These are phyloP conservation scores for Globisporangium spinosum DNA, from an alignment of 352 stramenopile genomes.

Conservation along the genomic window DNA sequence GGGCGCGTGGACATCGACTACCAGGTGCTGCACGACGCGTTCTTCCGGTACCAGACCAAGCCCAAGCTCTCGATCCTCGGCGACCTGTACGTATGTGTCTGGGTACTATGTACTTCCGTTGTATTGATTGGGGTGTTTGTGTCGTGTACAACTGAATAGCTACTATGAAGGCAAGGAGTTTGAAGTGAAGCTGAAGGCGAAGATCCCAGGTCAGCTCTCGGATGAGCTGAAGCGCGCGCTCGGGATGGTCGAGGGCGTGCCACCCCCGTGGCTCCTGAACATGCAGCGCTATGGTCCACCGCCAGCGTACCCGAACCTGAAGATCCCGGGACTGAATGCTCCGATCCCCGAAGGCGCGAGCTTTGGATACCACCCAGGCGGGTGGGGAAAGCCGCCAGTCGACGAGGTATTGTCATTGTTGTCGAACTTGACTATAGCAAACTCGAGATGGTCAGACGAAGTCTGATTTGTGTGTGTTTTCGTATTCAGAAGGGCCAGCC, in stretches of 20 bases:
- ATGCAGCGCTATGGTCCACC: slow-evolving; percentile 98
- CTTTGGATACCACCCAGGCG: slow-evolving; percentile 96
- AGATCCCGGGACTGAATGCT: slow-evolving; percentile 96
- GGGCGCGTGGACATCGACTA: slow-evolving; percentile 98
- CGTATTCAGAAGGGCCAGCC: slow-evolving; percentile 72
- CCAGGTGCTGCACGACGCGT: slow-evolving; percentile 96
- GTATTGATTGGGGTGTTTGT: neutral
- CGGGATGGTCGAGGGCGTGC: slow-evolving; percentile 91
- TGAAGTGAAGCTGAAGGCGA: slow-evolving; percentile 88
- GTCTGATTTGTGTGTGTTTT: neutral
- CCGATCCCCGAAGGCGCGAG: slow-evolving; percentile 92
- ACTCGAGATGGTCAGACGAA: slow-evolving; percentile 2
- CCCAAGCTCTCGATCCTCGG: slow-evolving; percentile 86
- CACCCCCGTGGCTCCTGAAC: slow-evolving; percentile 97
- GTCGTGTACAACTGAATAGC: slow-evolving; percentile 20
- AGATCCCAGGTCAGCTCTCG: slow-evolving; percentile 88
- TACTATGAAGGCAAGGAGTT: slow-evolving; percentile 99
- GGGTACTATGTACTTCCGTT: slow-evolving; percentile 25
- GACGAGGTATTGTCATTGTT: slow-evolving; percentile 53
- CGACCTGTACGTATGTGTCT: slow-evolving; percentile 49
- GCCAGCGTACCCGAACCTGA: slow-evolving; percentile 94
- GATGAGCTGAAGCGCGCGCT: slow-evolving; percentile 89
- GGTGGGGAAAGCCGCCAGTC: slow-evolving; percentile 97
- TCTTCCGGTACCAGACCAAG: slow-evolving; percentile 99
- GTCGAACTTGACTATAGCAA: neutral